phyloP scores from a whole-genome alignment of 2,329 filamentous ascomycete species.

The Scytalidium lignicola region DNA sequence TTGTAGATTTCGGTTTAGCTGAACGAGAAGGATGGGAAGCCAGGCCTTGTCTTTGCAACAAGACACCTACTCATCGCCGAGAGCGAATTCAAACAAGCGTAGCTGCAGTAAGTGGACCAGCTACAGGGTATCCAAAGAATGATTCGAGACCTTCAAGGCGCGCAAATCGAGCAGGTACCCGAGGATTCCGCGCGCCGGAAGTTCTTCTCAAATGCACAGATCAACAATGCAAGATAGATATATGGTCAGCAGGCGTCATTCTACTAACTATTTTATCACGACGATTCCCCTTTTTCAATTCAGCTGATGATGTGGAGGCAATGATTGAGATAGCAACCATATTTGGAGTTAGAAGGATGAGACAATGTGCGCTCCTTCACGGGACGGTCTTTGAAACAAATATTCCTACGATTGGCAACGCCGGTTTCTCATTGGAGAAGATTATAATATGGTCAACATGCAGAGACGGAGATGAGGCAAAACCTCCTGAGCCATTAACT shows the following conservation, averaged over 20 bases:
- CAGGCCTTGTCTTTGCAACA: conserved; percentile 78
- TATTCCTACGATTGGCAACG: conserved; percentile 82
- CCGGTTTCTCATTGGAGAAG: conserved; percentile 84
- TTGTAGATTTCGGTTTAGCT: conserved; percentile 98
- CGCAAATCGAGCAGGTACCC: conserved; percentile 89
- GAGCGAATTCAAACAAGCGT: conserved; percentile 54
- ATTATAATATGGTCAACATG: conserved; percentile 94
- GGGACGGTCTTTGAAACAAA: conserved; percentile 90
- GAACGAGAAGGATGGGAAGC: conserved; percentile 74
- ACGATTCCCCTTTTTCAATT: conserved; percentile 98
- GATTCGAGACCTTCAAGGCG: conserved; percentile 83
- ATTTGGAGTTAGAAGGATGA: conserved; percentile 83
- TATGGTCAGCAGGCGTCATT: conserved; percentile 97
- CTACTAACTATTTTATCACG: conserved; percentile 88
- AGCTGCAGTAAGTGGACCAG: conserved; percentile 47
- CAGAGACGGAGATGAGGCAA: conserved; percentile 54
- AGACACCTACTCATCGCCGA: conserved; percentile 57
- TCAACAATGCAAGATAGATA: conserved; percentile 89
- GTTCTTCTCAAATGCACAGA: conserved; percentile 96
- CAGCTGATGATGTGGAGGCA: conserved; percentile 94
- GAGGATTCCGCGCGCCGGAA: conserved; percentile 93
- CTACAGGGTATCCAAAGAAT: conserved; percentile 76
- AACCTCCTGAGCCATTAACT: conserved; percentile 44
- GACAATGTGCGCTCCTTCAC: conserved; percentile 73
- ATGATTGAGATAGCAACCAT: conserved; percentile 97